Evolutionary conservation across 78 protist species (phyloP).

Genomic region (Dictyostelium brefeldianum): DNA sequence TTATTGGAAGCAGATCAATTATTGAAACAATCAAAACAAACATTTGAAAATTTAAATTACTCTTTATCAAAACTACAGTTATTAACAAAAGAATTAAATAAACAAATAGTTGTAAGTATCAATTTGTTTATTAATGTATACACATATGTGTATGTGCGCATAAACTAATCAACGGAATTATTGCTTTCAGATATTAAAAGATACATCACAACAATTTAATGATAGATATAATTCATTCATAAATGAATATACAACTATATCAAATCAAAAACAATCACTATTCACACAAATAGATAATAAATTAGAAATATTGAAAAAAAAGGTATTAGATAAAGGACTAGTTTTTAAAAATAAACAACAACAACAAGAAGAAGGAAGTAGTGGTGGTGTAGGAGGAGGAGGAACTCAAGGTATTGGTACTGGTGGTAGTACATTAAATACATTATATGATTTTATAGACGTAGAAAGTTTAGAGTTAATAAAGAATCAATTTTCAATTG

Average conservation of each 20-base stretch:
- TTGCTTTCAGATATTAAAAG: constrained; percentile 32
- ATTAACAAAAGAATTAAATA: background rate
- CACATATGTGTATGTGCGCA: background rate
- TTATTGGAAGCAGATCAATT: background rate
- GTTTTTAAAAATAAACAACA: background rate
- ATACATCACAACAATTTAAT: background rate
- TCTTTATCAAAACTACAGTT: constrained; percentile 23
- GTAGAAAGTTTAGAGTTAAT: constrained; percentile 11
- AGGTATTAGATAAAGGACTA: background rate
- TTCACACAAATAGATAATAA: background rate
- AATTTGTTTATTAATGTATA: background rate
- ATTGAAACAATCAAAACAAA: background rate
- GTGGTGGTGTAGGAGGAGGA: too few species aligned
- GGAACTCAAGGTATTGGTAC: too few species aligned
- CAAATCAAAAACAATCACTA: background rate
- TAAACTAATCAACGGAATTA: too few species aligned
- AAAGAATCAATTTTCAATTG: background rate
- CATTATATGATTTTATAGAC: constrained; percentile 21
- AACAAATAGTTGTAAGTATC: constrained; percentile 3
- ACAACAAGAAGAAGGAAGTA: background rate
- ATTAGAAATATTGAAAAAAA: background rate
- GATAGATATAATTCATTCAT: background rate
- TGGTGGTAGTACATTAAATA: background rate
- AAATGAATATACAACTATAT: background rate
- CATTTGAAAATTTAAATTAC: background rate